Conservation (phyloP, 1,139 yeast species). For the Taphrina flavorubra region DNA sequence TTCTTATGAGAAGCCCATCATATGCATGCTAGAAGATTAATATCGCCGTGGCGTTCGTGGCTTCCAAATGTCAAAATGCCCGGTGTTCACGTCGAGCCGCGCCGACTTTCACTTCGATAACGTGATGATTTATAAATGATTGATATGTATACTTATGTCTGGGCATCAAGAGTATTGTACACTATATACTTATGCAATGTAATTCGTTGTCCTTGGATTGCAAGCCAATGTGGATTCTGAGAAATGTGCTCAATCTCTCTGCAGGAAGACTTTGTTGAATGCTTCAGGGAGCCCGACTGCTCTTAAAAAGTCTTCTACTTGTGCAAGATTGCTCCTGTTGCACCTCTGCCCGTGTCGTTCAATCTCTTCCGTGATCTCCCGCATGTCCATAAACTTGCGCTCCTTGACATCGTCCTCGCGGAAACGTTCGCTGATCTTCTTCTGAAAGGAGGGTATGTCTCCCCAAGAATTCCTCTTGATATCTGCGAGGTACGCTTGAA, state of each 20-base stretch:
- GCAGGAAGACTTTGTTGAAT: slow-evolving; percentile 31
- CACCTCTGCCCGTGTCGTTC: slow-evolving; percentile 27
- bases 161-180: no score
- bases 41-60: slow-evolving; percentile 4
- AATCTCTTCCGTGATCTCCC: slow-evolving; percentile 36
- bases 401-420: slow-evolving; percentile 18
- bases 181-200: no score
- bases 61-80: not conserved
- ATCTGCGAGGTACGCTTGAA: slow-evolving; percentile 37
- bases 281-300: slow-evolving; percentile 22
- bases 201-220: no score
- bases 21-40: not conserved
- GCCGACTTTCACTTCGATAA: no score
- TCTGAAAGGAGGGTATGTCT: slow-evolving; percentile 37
- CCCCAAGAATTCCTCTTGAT: slow-evolving; percentile 40
- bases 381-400: slow-evolving; percentile 21
- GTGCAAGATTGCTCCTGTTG: slow-evolving; percentile 36
- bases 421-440: slow-evolving; percentile 35
- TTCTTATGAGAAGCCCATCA: not conserved
- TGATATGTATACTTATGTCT: no score
- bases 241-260: not conserved
- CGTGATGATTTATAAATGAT: no score
- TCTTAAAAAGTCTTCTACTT: slow-evolving; percentile 23
- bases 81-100: no score
- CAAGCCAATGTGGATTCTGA: no score